Base-by-base conservation (phyloP, 306 rosid genomes). In the Prinsepia uniflora region DNA sequence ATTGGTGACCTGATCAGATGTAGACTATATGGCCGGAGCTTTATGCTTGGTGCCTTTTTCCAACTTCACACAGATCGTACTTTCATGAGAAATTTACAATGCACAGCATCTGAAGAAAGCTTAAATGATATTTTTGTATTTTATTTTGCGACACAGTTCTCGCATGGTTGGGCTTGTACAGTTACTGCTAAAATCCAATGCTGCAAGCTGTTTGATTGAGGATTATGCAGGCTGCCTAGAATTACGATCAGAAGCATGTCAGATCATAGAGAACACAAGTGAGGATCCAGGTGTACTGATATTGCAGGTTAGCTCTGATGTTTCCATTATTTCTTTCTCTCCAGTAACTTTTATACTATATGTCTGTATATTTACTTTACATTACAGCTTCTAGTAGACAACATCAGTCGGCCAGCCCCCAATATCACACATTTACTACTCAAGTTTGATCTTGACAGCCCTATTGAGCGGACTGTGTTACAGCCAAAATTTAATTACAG, bases 201-300 rank as follows among this genome's bases (percentile, higher is more conserved):
- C 97, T 55, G 85, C 89, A 41, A 90, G 78, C 82, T 87, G 81
- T 76, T 83, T 94, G 78, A 74, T 94, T 59, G 98, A 94, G 84
- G 98, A 94, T 86, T 94, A 94, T 86, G 98, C 98, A 68, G 96
- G 96, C 65, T 94, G 98, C 89, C 96, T 94, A 20, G 98, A 90
- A 80, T 82, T 86, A 77, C 81, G 92, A 70, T 87, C 92, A 6
- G 96, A 89, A 78, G 97, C 88, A 77, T 83, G 75, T 74, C 94
- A 87, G 81, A 69, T 74, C 72, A 77, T 86, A 62, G 97, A 87
- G 68, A 87, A 85, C 70, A 79, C 80, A 63, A 85, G 67, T 79
- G 91, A 93, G 60, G 97, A 94, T 90, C 85, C 92, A 7, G 98
- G 97, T 65, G 89, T 90, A 81, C 96, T 94, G 78, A 90, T 94